These are phyloP conservation scores for Salix dunnii DNA, from an alignment of 345 rosid species.

Conservation along the genomic window DNA sequence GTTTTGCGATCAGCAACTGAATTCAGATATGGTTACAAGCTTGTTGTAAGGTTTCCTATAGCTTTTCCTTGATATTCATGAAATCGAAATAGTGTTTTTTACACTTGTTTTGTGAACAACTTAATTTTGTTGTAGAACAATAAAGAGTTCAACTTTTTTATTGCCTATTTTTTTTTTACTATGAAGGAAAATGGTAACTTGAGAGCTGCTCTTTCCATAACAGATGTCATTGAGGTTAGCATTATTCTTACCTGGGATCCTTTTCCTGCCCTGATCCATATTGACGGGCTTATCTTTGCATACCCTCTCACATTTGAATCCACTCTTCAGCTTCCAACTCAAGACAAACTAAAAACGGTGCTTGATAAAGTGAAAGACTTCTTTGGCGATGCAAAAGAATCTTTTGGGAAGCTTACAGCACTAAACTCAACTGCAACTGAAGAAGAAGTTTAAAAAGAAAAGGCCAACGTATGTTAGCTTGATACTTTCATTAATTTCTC, in stretches of 20 bases:
- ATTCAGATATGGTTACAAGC: conserved; percentile 96
- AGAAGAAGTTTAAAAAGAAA: conserved; percentile 52
- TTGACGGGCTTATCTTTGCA: neutral
- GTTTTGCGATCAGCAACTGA: conserved; percentile 61
- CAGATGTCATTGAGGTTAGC: conserved; percentile 77
- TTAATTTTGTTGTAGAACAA: neutral
- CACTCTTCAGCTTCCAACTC: conserved; percentile 70
- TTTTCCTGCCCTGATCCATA: neutral
- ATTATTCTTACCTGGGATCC: neutral
- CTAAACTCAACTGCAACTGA: conserved; percentile 39
- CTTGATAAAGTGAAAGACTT: conserved; percentile 81
- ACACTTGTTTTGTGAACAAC: neutral
- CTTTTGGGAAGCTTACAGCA: conserved; percentile 72
- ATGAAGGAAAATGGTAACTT: conserved; percentile 76
- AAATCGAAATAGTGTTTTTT: neutral
- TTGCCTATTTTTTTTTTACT: conserved; percentile 4
- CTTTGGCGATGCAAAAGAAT: conserved; percentile 88
- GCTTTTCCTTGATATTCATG: neutral
- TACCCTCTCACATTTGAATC: conserved; percentile 4
- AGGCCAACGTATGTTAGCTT: conserved; percentile 54
- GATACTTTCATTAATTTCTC: neutral
- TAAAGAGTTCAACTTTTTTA: neutral
- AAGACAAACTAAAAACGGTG: conserved; percentile 82
- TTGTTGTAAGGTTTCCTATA: conserved; percentile 58
- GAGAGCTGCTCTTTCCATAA: conserved; percentile 68